Evolutionary conservation across 225 moss, liverwort and hornwort species (phyloP).

Genomic region (Anthoceros angustus): DNA sequence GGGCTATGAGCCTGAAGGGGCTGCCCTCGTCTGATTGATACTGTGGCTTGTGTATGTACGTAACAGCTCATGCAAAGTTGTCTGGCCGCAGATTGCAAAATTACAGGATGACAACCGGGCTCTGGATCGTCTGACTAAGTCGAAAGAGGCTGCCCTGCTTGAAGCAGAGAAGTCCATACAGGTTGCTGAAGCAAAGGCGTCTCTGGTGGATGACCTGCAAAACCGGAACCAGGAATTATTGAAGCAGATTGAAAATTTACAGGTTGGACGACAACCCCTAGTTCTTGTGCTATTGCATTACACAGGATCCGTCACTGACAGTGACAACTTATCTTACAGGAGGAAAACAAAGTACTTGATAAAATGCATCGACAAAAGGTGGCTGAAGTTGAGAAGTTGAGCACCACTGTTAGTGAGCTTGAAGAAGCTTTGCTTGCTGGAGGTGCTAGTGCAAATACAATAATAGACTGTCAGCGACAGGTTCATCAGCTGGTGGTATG

Average conservation of each 20-base stretch:
- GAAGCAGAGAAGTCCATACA: slow-evolving; percentile 85
- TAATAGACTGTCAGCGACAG: slow-evolving; percentile 84
- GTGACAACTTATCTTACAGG: slow-evolving; percentile 25
- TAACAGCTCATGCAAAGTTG: background rate
- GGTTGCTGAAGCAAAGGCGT: slow-evolving; percentile 83
- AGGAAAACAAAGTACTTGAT: slow-evolving; percentile 96
- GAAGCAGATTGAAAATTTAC: slow-evolving; percentile 84
- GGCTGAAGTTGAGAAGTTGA: slow-evolving; percentile 89
- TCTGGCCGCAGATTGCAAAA: slow-evolving; percentile 50
- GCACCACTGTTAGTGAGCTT: slow-evolving; percentile 56
- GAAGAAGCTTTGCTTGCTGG: slow-evolving; percentile 90
- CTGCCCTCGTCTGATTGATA: too few relatives aligned
- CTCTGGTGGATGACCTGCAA: slow-evolving; percentile 86
- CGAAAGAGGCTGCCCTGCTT: slow-evolving; percentile 83
- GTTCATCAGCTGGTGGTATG: slow-evolving; percentile 79
- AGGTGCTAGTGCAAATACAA: slow-evolving; percentile 84
- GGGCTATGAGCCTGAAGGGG: too few relatives aligned
- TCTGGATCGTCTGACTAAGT: slow-evolving; percentile 78
- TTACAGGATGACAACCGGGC: slow-evolving; percentile 84
- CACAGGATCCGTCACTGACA: background rate
- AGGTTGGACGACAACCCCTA: slow-evolving; percentile 28
- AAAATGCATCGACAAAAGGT: slow-evolving; percentile 96
- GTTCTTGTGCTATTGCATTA: background rate
- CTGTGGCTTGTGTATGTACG: background rate
- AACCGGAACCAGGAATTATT: slow-evolving; percentile 89